Evolutionary conservation across 345 rosid species (phyloP).

Genomic region (Leavenworthia alabamica): DNA sequence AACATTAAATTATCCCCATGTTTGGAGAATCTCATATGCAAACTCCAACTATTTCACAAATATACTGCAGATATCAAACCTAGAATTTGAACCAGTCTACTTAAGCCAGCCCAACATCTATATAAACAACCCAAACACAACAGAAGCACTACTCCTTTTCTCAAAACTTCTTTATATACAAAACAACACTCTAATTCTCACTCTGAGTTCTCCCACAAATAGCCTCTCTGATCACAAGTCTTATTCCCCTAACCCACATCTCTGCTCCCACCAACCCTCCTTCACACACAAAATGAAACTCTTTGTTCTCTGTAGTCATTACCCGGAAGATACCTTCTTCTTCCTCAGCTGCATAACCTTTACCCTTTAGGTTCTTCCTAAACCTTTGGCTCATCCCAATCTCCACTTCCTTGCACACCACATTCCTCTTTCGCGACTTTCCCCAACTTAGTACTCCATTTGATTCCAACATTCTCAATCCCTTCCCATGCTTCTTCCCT

Average conservation of each 20-base stretch:
- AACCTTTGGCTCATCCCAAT: conserved; percentile 55
- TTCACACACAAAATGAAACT: conserved; percentile 68
- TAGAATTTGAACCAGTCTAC: conserved; percentile 4
- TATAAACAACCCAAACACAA: conserved; percentile 22
- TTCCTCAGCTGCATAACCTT: conserved; percentile 34
- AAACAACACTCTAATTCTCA: conserved; percentile 10
- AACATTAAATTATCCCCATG: not conserved
- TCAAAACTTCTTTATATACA: conserved; percentile 34
- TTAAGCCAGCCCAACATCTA: conserved; percentile 20
- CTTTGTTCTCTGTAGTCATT: conserved; percentile 61
- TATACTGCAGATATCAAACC: conserved; percentile 15
- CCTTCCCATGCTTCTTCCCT: conserved; percentile 61
- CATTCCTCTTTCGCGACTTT: conserved; percentile 56
- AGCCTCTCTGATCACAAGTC: conserved; percentile 59
- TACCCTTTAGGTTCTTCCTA: conserved; percentile 41
- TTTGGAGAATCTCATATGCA: conserved; percentile 4
- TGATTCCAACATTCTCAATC: conserved; percentile 45
- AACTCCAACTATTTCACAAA: conserved; percentile 10
- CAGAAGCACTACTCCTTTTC: conserved; percentile 14
- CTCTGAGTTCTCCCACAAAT: conserved; percentile 32
- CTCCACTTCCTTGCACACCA: conserved; percentile 57
- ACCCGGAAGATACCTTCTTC: conserved; percentile 63
- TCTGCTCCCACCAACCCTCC: conserved; percentile 77
- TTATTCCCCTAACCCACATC: conserved; percentile 90
- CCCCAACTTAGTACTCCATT: conserved; percentile 76